Evolutionary conservation across 2,329 filamentous ascomycete species (phyloP).

Genomic region (Endocalyx cinctus): DNA sequence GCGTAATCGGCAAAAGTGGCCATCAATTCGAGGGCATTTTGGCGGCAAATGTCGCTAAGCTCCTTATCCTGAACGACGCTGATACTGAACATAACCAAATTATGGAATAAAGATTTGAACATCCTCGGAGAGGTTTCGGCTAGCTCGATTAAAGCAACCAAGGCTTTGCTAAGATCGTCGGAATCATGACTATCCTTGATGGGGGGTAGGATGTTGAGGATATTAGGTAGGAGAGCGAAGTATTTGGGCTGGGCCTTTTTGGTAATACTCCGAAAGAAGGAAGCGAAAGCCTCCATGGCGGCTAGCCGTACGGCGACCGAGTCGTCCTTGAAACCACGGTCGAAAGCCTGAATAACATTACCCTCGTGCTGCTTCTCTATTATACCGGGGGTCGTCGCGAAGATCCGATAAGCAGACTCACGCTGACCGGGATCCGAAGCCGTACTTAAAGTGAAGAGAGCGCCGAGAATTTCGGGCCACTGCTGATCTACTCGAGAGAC

Average conservation of each 20-base stretch:
- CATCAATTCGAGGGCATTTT: conserved; percentile 96
- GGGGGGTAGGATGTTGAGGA: conserved; percentile 90
- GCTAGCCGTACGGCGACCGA: conserved; percentile 81
- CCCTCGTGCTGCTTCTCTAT: conserved; percentile 95
- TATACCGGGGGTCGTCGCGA: conserved; percentile 88
- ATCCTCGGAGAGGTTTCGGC: conserved; percentile 94
- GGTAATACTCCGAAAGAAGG: conserved; percentile 86
- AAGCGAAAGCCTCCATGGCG: conserved; percentile 93
- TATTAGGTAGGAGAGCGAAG: conserved; percentile 78
- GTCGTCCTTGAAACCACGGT: conserved; percentile 86
- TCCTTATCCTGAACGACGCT: conserved; percentile 96
- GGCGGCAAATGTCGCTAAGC: conserved; percentile 79
- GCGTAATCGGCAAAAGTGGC: conserved; percentile 95
- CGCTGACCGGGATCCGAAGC: conserved; percentile 77
- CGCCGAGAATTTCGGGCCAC: conserved; percentile 85
- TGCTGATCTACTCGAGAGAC: conserved; percentile 76
- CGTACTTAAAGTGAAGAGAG: conserved; percentile 87
- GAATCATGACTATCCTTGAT: conserved; percentile 89
- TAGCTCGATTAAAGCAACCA: conserved; percentile 87
- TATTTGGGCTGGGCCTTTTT: conserved; percentile 90
- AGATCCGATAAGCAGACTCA: conserved; percentile 91
- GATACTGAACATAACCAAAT: conserved; percentile 86
- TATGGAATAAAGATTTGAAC: conserved; percentile 94
- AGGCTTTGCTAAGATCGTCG: conserved; percentile 83
- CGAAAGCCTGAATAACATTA: conserved; percentile 82